Evolutionary conservation across 129 eudicot genomes (phyloP).

Genomic region (Tagetes erecta): DNA sequence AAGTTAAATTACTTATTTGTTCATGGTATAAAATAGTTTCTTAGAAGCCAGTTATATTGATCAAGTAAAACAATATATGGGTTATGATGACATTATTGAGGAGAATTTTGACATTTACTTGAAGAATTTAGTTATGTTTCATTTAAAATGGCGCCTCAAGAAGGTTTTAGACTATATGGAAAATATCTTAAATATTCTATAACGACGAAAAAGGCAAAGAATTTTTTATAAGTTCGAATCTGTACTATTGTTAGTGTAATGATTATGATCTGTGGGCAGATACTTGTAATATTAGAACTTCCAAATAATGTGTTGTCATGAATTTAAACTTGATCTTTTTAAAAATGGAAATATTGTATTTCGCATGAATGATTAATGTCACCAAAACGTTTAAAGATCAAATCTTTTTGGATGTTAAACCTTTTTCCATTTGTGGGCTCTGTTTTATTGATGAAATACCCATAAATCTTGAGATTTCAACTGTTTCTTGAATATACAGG

Average conservation of each 20-base stretch:
- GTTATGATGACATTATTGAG: not conserved
- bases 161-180: not conserved
- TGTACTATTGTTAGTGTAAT: not conserved
- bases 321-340: not conserved
- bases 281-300: not conserved
- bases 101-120: not conserved
- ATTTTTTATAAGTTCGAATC: not conserved
- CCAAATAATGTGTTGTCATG: not conserved
- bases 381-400: not conserved
- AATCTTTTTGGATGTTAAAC: slow-evolving; percentile 14
- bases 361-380: not conserved
- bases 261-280: slow-evolving; percentile 5
- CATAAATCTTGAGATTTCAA: not conserved
- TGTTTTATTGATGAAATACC: not conserved
- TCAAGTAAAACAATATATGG: not conserved
- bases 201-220: not conserved
- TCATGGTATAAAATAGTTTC: not conserved
- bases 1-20: slow-evolving; percentile 4
- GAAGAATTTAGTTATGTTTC: not conserved
- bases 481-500: slow-evolving; percentile 35
- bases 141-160: not conserved
- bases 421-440: not conserved
- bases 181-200: not conserved
- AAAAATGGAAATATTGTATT: not conserved
- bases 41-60: not conserved